Evolutionary conservation across 2,329 filamentous ascomycete species (phyloP), one percentile per base, ranked within the genome.

Genomic region (Colletotrichum eleusines): DNA sequence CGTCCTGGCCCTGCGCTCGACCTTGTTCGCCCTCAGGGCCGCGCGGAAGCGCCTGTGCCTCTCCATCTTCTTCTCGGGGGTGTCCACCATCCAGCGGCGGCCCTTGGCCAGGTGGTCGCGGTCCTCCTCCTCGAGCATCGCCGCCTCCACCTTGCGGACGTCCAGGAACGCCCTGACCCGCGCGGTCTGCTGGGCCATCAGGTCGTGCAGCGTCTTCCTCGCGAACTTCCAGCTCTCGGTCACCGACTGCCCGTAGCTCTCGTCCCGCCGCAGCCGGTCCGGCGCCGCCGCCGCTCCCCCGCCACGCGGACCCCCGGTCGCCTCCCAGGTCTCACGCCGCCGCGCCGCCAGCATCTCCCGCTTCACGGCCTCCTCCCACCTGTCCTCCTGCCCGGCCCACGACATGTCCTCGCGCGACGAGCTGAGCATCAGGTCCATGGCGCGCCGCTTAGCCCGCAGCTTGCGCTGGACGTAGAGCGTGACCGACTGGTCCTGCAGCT

Each of bases 401-500:
- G 72, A 62, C 0, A 84, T 80, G 5, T 85, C 82, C 12, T 80
- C 76, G 26, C 68, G 23, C 16, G 40, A 7, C 44, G 40, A 38
- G 18, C 16, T 38, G 35, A 59, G 51, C 44, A 69, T 16, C 28
- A 89, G 74, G 8, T 80, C 75, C 11, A 82, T 72, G 0, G 83
- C 75, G 20, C 76, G 80, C 54, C 77, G 77, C 53, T 84, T 79
- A n/a, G 86, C 78, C 75, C 88, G 88, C 60, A 87, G 44, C 48
- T 53, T 81, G 12, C 84, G 81, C 2, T 95, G 75, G 20, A 91
- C 84, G 11, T 86, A 81, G n/a, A 42, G 33, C 28, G 84, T 87
- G 26, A 95, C 79, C n/a, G 80, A 79, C 0, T 77, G 76, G 2
- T 90, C 86, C 78, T 94, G 91, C 5, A 90, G 90, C 78, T 92